These are phyloP conservation scores for Naegleria gruberi DNA, from an alignment of 208 protist genomes.

Conservation along the genomic window DNA sequence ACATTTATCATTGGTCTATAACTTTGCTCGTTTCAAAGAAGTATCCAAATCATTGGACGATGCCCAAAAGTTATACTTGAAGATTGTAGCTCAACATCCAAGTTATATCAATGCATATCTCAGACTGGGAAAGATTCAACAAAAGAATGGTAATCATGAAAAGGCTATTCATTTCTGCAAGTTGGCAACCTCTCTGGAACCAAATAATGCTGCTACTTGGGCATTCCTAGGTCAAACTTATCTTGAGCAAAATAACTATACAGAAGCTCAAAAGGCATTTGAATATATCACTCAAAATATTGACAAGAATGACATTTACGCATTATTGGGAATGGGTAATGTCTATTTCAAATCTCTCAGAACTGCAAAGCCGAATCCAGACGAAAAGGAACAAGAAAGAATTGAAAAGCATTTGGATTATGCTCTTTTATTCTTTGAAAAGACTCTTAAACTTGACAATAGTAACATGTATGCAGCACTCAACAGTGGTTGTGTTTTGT, in stretches of 20 bases:
- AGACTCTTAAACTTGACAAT: conserved; percentile 24
- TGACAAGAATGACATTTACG: conserved; percentile 26
- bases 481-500: conserved; percentile 40
- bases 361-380: neutral
- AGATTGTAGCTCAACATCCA: conserved; percentile 42
- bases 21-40: neutral
- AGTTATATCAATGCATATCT: conserved; percentile 47
- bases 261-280: conserved; percentile 43
- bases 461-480: conserved; percentile 46
- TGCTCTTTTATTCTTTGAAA: conserved; percentile 32
- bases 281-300: conserved; percentile 33
- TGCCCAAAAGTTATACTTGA: conserved; percentile 23
- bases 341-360: conserved; percentile 26
- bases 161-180: conserved; percentile 37
- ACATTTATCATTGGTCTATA: neutral
- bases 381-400: conserved; percentile 8
- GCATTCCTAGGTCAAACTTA: conserved; percentile 36
- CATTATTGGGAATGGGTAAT: conserved; percentile 24
- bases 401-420: conserved; percentile 31
- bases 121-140: conserved; percentile 33
- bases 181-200: conserved; percentile 2
- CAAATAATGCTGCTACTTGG: conserved; percentile 27
- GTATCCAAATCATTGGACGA: neutral
- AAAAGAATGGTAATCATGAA: conserved; percentile 27
- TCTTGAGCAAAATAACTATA: conserved; percentile 38